Conservation (phyloP, 441 rosid species). For the Aquilaria agallochum region DNA sequence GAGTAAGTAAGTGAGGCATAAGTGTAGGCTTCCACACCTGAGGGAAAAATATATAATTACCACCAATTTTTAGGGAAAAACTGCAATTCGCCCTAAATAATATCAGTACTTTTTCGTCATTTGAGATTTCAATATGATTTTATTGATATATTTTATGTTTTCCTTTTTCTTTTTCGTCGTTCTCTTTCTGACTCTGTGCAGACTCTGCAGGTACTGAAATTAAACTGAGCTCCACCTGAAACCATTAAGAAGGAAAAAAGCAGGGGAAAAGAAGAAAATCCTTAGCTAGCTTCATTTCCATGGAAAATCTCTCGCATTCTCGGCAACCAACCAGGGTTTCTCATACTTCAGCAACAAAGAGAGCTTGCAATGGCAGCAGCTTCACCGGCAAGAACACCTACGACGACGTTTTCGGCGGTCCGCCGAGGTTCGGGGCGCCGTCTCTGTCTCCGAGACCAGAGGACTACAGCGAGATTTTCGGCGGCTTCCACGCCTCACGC, state of each 20-base stretch:
- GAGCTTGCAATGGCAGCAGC: constrained; percentile 34
- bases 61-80: too few relatives aligned
- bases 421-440: constrained; percentile 55
- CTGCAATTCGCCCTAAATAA: too few relatives aligned
- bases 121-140: constrained; percentile 11
- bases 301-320: constrained; percentile 74
- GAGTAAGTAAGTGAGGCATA: too few relatives aligned
- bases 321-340: constrained; percentile 42
- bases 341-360: constrained; percentile 26
- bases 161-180: constrained; percentile 20
- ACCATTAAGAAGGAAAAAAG: constrained; percentile 1
- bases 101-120: constrained; percentile 31
- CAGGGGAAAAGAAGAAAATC: background rate
- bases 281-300: constrained; percentile 29
- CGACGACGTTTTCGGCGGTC: constrained; percentile 80
- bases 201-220: constrained; percentile 23
- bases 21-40: too few relatives aligned
- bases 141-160: constrained; percentile 9
- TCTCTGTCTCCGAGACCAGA: constrained; percentile 75
- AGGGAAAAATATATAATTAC: too few relatives aligned
- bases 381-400: constrained; percentile 41
- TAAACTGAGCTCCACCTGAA: constrained; percentile 14
- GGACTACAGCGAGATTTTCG: constrained; percentile 81
- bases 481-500: constrained; percentile 69
- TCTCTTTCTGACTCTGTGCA: constrained; percentile 28